Conservation (phyloP, 2,329 filamentous ascomycete species). For the Alternaria sp. region DNA sequence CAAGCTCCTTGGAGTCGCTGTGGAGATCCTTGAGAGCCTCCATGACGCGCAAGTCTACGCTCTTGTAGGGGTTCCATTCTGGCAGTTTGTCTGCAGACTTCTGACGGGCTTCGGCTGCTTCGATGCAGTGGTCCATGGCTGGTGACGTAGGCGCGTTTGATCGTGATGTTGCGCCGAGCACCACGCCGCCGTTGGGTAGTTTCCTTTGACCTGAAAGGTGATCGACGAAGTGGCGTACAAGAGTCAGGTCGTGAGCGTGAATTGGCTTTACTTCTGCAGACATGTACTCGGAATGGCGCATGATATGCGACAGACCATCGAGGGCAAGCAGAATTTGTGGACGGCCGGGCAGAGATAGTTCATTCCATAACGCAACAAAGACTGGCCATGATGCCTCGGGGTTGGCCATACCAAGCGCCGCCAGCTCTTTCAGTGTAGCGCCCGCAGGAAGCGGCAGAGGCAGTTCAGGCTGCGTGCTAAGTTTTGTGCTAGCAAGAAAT, state of each 20-base stretch:
- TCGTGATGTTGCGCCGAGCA: constrained; percentile 75
- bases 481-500: constrained; percentile 62
- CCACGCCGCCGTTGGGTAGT: constrained; percentile 75
- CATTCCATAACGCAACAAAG: constrained; percentile 80
- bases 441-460: constrained; percentile 64
- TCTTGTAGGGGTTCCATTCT: constrained; percentile 59
- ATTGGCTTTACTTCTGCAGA: constrained; percentile 73
- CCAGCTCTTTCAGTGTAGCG: constrained; percentile 70
- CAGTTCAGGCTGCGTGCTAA: constrained; percentile 63
- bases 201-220: constrained; percentile 61
- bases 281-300: constrained; percentile 78
- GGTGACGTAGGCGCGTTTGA: constrained; percentile 71
- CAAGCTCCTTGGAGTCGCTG: constrained; percentile 41
- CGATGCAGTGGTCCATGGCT: constrained; percentile 72
- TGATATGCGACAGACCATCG: constrained; percentile 82
- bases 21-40: constrained; percentile 52
- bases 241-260: constrained; percentile 82
- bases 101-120: constrained; percentile 55
- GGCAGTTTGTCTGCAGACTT: constrained; percentile 42
- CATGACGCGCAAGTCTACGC: constrained; percentile 60
- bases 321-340: constrained; percentile 75
- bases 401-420: constrained; percentile 72
- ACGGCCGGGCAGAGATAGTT: constrained; percentile 67
- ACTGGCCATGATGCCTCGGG: constrained; percentile 79
- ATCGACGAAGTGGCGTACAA: constrained; percentile 77